Evolutionary conservation across 306 rosid genomes (phyloP), one percentile per base, ranked within the genome.

Genomic region (Vicia faba): DNA sequence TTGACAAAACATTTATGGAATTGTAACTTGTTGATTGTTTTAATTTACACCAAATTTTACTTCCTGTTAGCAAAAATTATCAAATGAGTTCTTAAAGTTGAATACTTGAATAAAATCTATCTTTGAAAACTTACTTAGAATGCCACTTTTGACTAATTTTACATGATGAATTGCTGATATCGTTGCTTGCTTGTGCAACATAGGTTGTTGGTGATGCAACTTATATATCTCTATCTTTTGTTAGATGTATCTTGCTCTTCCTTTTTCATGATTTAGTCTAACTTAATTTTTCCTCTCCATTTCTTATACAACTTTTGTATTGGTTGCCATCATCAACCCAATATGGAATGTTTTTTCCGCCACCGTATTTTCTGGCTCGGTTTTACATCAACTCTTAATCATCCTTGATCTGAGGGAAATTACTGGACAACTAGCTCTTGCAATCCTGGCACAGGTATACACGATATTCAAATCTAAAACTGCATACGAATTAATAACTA

Each of bases 291-390:
- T 53, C 38, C 72, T 75, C 33, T 79, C 60, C 20, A 75, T 39
- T 54, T 79, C 38, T 79, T 78, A 55, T 67, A 53, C 96, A 92
- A 96, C 96, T 56, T 31, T 93, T 41, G 60, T 93, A 66, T 82
- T 93, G 68, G 83, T 93, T 80, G 87, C 90, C 71, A 25, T 85
- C 33, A 93, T 93, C 80, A 89, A 93, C 95, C n/a, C 95, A 14
- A 68, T 93, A 71, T 90, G 99, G 99, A 93, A 93, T 70, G 80
- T 85, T 7, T 90, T 93, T 76, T 86, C 90, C 71, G 99, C 96
- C 38, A 83, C 99, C 45, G 79, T 88, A 59, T 88, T 90, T 81
- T 93, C 97, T 29, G 99, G 99, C 39, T 82, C 99, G 26, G 73
- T 54, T 78, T 60, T 90, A 5, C 55, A 75, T 75, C 80, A 79